These are phyloP conservation scores for Diaporthe caulivora DNA, from an alignment of 2,329 filamentous ascomycete genomes.

Conservation along the genomic window DNA sequence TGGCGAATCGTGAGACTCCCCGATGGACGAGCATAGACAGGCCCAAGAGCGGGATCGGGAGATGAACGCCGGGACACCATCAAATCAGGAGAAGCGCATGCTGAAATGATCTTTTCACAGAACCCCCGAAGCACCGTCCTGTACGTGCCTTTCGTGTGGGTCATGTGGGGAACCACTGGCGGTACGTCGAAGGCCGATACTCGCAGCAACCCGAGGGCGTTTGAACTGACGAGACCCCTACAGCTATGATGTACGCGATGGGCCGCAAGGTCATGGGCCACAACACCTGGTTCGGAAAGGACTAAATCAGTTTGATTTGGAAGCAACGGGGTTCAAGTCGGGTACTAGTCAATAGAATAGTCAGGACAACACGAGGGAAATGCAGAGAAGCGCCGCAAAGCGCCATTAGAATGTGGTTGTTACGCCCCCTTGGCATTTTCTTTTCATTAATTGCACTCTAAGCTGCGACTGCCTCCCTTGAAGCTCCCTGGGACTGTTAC, in stretches of 20 bases:
- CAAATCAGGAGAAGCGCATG: conserved; percentile 7
- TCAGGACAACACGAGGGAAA: conserved; percentile 25
- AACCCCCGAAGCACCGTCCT: conserved; percentile 73
- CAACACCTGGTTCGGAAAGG: conserved; percentile 81
- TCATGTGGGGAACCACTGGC: conserved; percentile 72
- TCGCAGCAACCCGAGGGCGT: conserved; percentile 19
- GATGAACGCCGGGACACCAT: conserved; percentile 19
- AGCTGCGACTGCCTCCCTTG: conserved; percentile 8
- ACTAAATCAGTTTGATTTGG: conserved; percentile 50
- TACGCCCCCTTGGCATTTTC: conserved; percentile 19
- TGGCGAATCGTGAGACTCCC: conserved; percentile 79
- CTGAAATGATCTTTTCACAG: conserved; percentile 56
- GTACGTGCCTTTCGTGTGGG: conserved; percentile 76
- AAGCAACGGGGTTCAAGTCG: not conserved
- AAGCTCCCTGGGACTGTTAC: not conserved
- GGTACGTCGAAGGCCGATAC: conserved; percentile 61
- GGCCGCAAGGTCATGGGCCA: conserved; percentile 79
- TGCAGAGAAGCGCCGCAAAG: conserved; percentile 32
- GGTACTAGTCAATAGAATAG: conserved; percentile 25
- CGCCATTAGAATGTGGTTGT: conserved; percentile 3
- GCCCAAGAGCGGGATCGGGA: conserved; percentile 3
- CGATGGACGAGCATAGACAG: not conserved
- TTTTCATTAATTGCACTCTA: conserved; percentile 36
- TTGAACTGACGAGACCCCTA: conserved; percentile 42
- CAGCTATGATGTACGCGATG: conserved; percentile 77